A percentile compares a stretch with the other conserved stretches of the same genome.
Evolutionary conservation across 2,329 filamentous ascomycete species (phyloP).

Genomic region (Phialophora tarda): DNA sequence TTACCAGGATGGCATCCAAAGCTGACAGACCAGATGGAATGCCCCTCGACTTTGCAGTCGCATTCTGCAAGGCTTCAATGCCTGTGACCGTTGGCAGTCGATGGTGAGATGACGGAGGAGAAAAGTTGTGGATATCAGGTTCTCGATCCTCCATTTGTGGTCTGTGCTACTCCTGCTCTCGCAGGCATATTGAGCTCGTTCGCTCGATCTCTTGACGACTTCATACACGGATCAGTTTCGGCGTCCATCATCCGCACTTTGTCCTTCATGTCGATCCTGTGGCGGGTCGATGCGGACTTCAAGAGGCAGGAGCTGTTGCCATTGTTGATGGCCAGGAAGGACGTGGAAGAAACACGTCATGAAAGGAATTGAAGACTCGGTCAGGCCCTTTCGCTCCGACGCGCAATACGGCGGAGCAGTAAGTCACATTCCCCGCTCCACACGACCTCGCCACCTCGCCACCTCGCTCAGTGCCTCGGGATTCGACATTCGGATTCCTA

Average conservation of each 20-base stretch:
- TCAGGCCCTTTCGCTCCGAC: not conserved
- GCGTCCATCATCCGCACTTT: not conserved
- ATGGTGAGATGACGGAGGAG: conserved; percentile 49
- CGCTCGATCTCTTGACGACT: not conserved
- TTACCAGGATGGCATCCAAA: conserved; percentile 58
- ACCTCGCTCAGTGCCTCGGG: no score
- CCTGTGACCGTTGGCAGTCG: conserved; percentile 78
- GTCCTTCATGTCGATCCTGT: not conserved
- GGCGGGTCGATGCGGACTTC: not conserved
- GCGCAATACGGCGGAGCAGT: not conserved
- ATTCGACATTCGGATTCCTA: not conserved
- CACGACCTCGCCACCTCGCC: no score
- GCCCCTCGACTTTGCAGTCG: conserved; percentile 37
- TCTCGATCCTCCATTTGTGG: conserved; percentile 61
- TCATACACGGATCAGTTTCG: not conserved
- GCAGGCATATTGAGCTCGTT: conserved; percentile 20
- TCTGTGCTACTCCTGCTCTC: not conserved
- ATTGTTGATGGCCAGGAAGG: not conserved
- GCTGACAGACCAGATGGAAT: conserved; percentile 62
- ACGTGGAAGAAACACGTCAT: conserved; percentile 1
- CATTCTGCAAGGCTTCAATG: conserved; percentile 66
- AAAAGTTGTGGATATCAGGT: conserved; percentile 64
- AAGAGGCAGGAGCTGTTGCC: conserved; percentile 5
- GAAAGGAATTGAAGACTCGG: not conserved
- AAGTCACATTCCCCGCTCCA: not conserved